Base-by-base conservation (phyloP, 2,329 filamentous ascomycete species). In the Penicillium nordicum region DNA sequence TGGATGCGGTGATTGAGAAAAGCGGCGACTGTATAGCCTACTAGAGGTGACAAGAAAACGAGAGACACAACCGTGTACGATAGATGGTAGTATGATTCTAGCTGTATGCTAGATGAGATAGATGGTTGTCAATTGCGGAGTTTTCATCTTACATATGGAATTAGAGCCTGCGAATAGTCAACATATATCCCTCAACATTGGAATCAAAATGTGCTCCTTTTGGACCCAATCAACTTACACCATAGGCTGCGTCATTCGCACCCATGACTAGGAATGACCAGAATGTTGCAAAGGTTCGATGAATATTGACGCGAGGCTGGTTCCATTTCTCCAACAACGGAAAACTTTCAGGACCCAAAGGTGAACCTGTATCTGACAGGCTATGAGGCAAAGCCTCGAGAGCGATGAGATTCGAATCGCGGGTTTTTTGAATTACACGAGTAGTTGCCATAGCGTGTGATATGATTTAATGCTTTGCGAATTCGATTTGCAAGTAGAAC, bases 191-290 rank as follows among this genome's bases (percentile, higher is more conserved):
- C 29, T 9, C 21, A 16, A 21, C n/a, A 44, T 30, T 14, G 29
- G 0, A 16, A 23, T 23, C 18, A 32, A 11, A 23, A 18, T 5
- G 29, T 18, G 29, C 27, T 23, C 27, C 42, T n/a, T 23, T 29
- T 41, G 11, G 5, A 21, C 3, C 18, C 16, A 40, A 10, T 36
- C 16, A 16, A 72, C 80, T 74, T 69, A 82, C 81, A 59, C 83
- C 83, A 52, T 84, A 84, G 11, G 81, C 81, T 2, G 81, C 78
- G 69, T 85, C 83, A 53, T 84, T 85, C 10, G 81, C 78, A 0
- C 84, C 84, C 67, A 84, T 80, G 1, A 83, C 78, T 5, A 83
- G 64, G 57, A 87, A 83, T 7, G 78, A 80, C 74, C 78, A 84
- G 69, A 85, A 86, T 0, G 81, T 79, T 0, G 84, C 78, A 2